A percentile compares a stretch with the other conserved stretches of the same genome.
These are phyloP conservation scores for Pseudogymnoascus sp. DNA, from an alignment of 2,329 filamentous ascomycete species.

Conservation along the genomic window DNA sequence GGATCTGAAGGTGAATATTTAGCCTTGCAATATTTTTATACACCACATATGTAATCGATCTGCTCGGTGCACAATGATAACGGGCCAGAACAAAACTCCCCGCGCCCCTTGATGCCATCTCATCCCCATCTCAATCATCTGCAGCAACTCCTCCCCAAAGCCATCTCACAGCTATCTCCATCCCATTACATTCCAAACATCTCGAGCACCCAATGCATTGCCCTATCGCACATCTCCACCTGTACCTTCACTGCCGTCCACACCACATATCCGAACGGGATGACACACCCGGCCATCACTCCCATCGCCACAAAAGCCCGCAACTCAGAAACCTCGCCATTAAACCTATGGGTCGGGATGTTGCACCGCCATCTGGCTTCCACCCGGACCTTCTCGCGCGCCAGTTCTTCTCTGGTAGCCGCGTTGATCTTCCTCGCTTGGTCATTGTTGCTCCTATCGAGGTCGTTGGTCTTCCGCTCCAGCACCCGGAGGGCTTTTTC, in stretches of 20 bases:
- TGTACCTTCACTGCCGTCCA: neutral
- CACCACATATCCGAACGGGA: neutral
- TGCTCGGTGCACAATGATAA: no score
- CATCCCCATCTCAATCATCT: no score
- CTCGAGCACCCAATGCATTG: neutral
- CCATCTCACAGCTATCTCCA: no score
- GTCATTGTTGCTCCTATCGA: neutral
- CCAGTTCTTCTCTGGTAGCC: neutral
- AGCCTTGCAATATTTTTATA: no score
- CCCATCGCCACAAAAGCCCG: no score
- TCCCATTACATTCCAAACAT: neutral
- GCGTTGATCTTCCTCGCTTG: no score
- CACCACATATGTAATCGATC: no score
- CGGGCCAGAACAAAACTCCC: no score
- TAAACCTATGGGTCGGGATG: neutral
- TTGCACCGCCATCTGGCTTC: neutral
- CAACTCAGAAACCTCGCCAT: rapidly evolving
- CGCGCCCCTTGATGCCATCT: no score
- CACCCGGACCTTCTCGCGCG: neutral
- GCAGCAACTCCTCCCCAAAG: no score
- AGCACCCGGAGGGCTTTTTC: no score
- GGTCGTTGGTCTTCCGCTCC: neutral
- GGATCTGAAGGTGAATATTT: no score
- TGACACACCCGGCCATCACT: neutral
- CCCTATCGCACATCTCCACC: neutral